phyloP scores from a whole-genome alignment of 2,329 filamentous ascomycete species.

The Alternaria angustiovoidea region DNA sequence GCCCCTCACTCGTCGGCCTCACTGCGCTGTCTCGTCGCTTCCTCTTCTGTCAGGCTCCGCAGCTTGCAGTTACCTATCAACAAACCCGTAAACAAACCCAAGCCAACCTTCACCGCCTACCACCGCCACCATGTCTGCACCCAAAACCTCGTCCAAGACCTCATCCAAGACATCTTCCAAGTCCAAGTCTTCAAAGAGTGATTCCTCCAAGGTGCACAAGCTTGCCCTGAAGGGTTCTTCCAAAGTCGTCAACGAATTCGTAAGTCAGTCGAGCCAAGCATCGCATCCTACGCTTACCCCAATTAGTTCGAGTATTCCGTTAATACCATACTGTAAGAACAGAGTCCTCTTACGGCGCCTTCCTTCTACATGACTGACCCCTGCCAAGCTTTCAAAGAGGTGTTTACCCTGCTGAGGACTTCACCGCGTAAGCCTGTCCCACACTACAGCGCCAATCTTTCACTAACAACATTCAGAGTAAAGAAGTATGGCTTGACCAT shows the following conservation, averaged over 20 bases:
- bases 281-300: slow-evolving; percentile 21
- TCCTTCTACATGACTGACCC: slow-evolving; percentile 23
- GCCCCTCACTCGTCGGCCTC: not conserved
- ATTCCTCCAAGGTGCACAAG: slow-evolving; percentile 92
- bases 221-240: slow-evolving; percentile 85
- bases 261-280: slow-evolving; percentile 60
- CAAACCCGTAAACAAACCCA: slow-evolving; percentile 37
- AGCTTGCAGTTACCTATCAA: slow-evolving; percentile 42
- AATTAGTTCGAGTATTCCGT: slow-evolving; percentile 93
- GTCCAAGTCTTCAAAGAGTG: slow-evolving; percentile 55
- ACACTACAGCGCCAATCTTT: not conserved
- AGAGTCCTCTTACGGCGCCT: no score
- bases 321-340: slow-evolving; percentile 85
- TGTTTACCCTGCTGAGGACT: slow-evolving; percentile 92
- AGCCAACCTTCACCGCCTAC: slow-evolving; percentile 7
- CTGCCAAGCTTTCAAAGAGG: slow-evolving; percentile 77
- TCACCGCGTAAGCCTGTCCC: slow-evolving; percentile 73
- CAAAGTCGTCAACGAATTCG: slow-evolving; percentile 94
- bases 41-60: not conserved
- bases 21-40: not conserved
- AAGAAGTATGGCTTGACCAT: slow-evolving; percentile 99
- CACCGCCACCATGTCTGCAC: slow-evolving; percentile 39
- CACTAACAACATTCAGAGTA: slow-evolving; percentile 63
- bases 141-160: slow-evolving; percentile 34
- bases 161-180: slow-evolving; percentile 11